These are phyloP conservation scores for Pyrenophora tritici-repentis DNA, from an alignment of 2,329 filamentous ascomycete genomes.

Conservation along the genomic window DNA sequence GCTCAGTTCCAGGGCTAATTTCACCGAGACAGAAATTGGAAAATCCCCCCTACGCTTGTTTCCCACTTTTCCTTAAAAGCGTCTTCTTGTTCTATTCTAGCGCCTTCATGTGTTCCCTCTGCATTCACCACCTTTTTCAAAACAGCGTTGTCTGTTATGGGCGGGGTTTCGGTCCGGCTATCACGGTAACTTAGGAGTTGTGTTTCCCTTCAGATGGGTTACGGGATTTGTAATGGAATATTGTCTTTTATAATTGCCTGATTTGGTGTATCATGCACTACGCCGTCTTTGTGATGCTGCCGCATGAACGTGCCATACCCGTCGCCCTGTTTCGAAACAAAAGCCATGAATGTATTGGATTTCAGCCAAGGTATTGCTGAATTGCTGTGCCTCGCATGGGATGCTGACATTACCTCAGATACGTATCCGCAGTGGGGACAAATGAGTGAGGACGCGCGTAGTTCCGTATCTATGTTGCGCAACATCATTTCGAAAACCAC, in stretches of 20 bases:
- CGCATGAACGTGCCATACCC: no score
- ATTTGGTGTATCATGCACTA: neutral
- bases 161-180: slow-evolving; percentile 20
- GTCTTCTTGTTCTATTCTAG: slow-evolving; percentile 27
- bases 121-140: slow-evolving; percentile 10
- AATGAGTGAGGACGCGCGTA: neutral
- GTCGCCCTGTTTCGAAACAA: neutral
- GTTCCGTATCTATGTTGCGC: no score
- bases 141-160: slow-evolving; percentile 19
- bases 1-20: slow-evolving; percentile 24
- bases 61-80: slow-evolving; percentile 37
- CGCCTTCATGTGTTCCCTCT: slow-evolving; percentile 27
- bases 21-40: slow-evolving; percentile 38
- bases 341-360: neutral
- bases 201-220: slow-evolving; percentile 20
- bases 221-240: slow-evolving; percentile 22
- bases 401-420: slow-evolving; percentile 7
- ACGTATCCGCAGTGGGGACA: neutral
- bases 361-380: slow-evolving; percentile 2
- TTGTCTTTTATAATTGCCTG: slow-evolving; percentile 5
- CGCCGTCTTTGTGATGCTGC: neutral
- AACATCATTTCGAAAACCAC: neutral
- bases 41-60: slow-evolving; percentile 25
- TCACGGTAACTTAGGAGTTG: slow-evolving; percentile 21
- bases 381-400: slow-evolving; percentile 6